A percentile compares a stretch with the other conserved stretches of the same genome.
Conservation (phyloP, 805 yeast genomes). For the Babjeviella inositovora region DNA sequence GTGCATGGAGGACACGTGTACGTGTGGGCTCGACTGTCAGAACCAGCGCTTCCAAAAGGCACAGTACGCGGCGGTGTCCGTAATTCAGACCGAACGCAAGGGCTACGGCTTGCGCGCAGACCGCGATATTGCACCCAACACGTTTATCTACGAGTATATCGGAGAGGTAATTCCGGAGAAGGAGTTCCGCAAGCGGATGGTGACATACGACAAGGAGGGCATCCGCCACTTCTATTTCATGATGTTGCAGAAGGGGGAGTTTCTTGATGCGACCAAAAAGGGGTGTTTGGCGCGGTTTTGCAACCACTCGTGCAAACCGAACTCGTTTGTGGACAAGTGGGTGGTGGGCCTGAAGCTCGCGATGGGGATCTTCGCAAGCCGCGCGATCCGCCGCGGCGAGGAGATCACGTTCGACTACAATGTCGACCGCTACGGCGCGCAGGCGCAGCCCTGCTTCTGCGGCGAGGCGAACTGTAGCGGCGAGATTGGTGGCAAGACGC, state of each 20-base stretch:
- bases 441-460: slow-evolving; percentile 87
- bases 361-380: slow-evolving; percentile 90
- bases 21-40: slow-evolving; percentile 67
- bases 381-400: slow-evolving; percentile 60
- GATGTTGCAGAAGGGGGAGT: slow-evolving; percentile 89
- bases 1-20: slow-evolving; percentile 56
- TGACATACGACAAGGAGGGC: slow-evolving; percentile 51
- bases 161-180: slow-evolving; percentile 86
- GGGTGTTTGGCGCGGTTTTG: slow-evolving; percentile 87
- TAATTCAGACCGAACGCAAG: slow-evolving; percentile 69
- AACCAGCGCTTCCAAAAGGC: slow-evolving; percentile 79
- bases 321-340: slow-evolving; percentile 94
- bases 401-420: slow-evolving; percentile 83
- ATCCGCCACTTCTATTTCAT: slow-evolving; percentile 82
- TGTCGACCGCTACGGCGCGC: slow-evolving; percentile 93
- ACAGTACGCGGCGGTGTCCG: slow-evolving; percentile 61
- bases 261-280: slow-evolving; percentile 83
- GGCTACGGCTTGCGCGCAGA: slow-evolving; percentile 85
- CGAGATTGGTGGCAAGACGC: slow-evolving; percentile 91
- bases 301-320: slow-evolving; percentile 92
- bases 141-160: slow-evolving; percentile 81
- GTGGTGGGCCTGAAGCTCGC: slow-evolving; percentile 78
- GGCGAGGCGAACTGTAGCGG: slow-evolving; percentile 89
- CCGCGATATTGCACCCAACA: slow-evolving; percentile 32
- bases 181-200: slow-evolving; percentile 60